A percentile compares a stretch with the other conserved stretches of the same genome.
phyloP scores from a whole-genome alignment of 2,329 filamentous ascomycete genomes.

The Pyricularia pennisetigena region DNA sequence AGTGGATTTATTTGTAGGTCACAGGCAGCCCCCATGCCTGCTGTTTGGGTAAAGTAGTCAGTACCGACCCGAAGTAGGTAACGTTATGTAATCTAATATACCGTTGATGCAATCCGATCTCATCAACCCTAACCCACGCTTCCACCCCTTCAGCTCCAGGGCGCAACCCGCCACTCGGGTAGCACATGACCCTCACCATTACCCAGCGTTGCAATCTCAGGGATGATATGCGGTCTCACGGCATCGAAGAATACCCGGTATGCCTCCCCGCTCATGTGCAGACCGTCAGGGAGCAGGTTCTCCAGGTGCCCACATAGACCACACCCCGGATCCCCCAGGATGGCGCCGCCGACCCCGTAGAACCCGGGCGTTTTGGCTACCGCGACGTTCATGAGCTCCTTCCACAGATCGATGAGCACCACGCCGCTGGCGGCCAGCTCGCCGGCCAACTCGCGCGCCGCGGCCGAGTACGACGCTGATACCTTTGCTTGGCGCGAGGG shows the following conservation, averaged over 20 bases:
- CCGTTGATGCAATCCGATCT: not conserved
- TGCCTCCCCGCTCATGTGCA: slow-evolving; percentile 44
- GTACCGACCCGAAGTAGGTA: no score
- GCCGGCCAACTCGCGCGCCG: slow-evolving; percentile 57
- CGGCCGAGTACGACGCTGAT: slow-evolving; percentile 46
- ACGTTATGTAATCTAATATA: no score
- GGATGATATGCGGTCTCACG: slow-evolving; percentile 36
- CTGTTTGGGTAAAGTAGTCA: no score
- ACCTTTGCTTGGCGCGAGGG: slow-evolving; percentile 34
- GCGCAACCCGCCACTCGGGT: slow-evolving; percentile 35
- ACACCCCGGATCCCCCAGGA: slow-evolving; percentile 39
- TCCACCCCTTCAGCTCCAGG: slow-evolving; percentile 9
- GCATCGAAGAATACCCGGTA: slow-evolving; percentile 43
- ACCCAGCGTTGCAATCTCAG: slow-evolving; percentile 26
- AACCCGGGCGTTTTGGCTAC: slow-evolving; percentile 46
- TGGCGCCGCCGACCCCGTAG: slow-evolving; percentile 30
- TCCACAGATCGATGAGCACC: slow-evolving; percentile 70
- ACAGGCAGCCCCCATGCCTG: no score
- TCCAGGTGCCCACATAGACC: slow-evolving; percentile 41
- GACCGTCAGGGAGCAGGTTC: slow-evolving; percentile 43
- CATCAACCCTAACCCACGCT: not conserved
- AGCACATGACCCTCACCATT: slow-evolving; percentile 24
- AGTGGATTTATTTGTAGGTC: no score
- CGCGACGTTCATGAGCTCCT: slow-evolving; percentile 63
- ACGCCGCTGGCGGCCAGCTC: slow-evolving; percentile 29